Evolutionary conservation across 106 monocot genomes (phyloP), one percentile per base, ranked within the genome.

Genomic region (Alisma plantagoaquatica): DNA sequence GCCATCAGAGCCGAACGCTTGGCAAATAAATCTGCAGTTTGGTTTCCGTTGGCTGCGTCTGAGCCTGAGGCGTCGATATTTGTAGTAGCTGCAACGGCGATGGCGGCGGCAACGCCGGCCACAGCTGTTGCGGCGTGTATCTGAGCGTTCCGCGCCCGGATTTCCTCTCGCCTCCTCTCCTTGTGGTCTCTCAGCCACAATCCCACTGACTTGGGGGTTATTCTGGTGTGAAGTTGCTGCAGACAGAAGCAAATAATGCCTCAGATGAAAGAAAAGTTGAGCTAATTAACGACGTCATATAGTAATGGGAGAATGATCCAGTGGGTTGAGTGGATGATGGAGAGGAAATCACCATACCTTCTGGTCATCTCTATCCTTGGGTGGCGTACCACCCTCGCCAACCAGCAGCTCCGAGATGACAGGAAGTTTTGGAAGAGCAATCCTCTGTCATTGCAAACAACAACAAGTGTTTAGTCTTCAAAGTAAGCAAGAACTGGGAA

Each of bases 41-140:
- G 43, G 20, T 17, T 20, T 4, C 0, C 43, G 3, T 15, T 20
- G 16, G 33, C 18, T 3, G 10, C 31, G 14, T 17, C n/a, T 20
- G 27, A 17, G 10, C 59, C 65, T 0, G 38, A 27, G n/a, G 63
- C 15, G 2, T 11, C 31, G 14, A n/a, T 23, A 17, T 16, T 8
- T 15, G 62, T 61, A 1, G 38, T 27, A 0, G 75, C 64, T 2
- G 71, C 38, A 6, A 72, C 71, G 16, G 80, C 80, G 7, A 81
- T 75, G 1, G 58, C 80, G 1, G 80, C 75, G 0, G 80, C 80
- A 5, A 81, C 75, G 3, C 80, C 80, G 0, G 75, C 80, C 23
- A 81, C 80, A 11, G 80, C 71, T 1, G 75, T 75, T 1, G 80
- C 75, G 0, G 80, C 80, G 20, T 81, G 71, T 0, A 64, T 41